Evolutionary conservation across 2,329 filamentous ascomycete genomes (phyloP).

Genomic region (Nannizziopsis barbatae): DNA sequence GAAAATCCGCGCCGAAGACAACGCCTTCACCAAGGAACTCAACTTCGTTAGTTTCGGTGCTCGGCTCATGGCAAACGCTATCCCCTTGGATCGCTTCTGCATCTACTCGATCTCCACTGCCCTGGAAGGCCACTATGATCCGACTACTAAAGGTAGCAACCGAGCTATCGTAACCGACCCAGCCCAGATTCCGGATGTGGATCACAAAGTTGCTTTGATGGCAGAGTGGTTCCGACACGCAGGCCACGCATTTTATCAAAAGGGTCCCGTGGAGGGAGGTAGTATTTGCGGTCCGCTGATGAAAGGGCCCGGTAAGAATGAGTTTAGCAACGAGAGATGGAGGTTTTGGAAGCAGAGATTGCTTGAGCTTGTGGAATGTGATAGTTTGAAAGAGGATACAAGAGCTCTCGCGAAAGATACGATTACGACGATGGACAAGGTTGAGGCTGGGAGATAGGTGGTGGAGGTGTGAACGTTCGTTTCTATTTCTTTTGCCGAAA

Average conservation of each 20-base stretch:
- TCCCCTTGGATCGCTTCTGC: constrained; percentile 2
- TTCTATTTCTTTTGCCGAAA: background rate
- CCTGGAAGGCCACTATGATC: constrained; percentile 11
- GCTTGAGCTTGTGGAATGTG: constrained; percentile 1
- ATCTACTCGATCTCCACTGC: constrained; percentile 7
- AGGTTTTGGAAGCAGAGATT: constrained; percentile 10
- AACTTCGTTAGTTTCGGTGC: constrained; percentile 7
- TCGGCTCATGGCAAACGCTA: background rate
- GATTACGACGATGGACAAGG: background rate
- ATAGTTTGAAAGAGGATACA: background rate
- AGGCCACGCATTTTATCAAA: constrained; percentile 6
- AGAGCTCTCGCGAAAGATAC: constrained; percentile 5
- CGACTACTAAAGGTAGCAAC: constrained; percentile 5
- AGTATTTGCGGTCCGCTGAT: constrained; percentile 8
- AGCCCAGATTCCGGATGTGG: constrained; percentile 2
- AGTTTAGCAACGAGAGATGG: constrained; percentile 8
- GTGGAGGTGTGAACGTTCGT: background rate
- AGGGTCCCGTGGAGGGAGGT: constrained; percentile 1
- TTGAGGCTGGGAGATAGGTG: constrained; percentile 1
- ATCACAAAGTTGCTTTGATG: constrained; percentile 4
- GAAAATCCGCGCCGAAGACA: background rate
- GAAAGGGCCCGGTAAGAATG: constrained; percentile 8
- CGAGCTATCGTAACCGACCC: constrained; percentile 9
- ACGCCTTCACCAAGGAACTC: background rate
- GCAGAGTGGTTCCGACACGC: constrained; percentile 8